Base-by-base conservation (phyloP, 2,329 filamentous ascomycete species). In the Pleoardoris graminearum region DNA sequence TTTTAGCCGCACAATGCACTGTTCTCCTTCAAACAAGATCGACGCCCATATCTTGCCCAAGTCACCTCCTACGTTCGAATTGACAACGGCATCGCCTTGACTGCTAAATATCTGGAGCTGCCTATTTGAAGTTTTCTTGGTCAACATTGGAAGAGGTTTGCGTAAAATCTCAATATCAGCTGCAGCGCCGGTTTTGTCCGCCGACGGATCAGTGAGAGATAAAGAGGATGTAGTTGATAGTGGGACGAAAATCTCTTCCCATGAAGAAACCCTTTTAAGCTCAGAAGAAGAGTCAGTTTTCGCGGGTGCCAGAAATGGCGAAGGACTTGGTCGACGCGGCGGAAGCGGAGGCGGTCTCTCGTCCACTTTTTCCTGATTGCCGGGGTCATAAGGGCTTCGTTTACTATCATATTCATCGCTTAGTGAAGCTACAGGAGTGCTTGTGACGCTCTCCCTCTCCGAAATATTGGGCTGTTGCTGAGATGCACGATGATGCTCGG, bases 1-100 rank as follows among this genome's bases (percentile, higher is more conserved):
- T 1, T 44, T 54, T 53, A 70, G 58, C 12, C 58, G 59, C 1
- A 67, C 65, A 21, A 68, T 55, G 38, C 63, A 68, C 5, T 55
- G 62, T 19, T 56, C 57, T 39, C 69, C 68, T 1, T 61, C 55
- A 7, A 59, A 48, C 3, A 66, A 33, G 6, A 70, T 49, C 1
- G 54, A 55, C 7, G 36, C 32, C 68, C 68, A 70, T 7, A 66
- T 55, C 5, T 49, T 50, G 23, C 60, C 55, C 55, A 67, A 60
- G 21, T 68, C 54, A 3, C 50, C 19, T 35, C 58, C 62, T 14
- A 58, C 30, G 11, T 60, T 30, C 22, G 53, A n/a, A 6, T 48
- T 29, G 6, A 36, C n/a, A 12, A 14, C 10, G n/a, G 22, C 23
- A 10, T 46, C 30, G 17, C 54, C 21, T 7, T 54, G 42, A 6